Percentiles rank a stretch among this genome's conserved stretches.
Evolutionary conservation across 768 basidiomycete species (phyloP).

Genomic region (Tylopilus balloui): DNA sequence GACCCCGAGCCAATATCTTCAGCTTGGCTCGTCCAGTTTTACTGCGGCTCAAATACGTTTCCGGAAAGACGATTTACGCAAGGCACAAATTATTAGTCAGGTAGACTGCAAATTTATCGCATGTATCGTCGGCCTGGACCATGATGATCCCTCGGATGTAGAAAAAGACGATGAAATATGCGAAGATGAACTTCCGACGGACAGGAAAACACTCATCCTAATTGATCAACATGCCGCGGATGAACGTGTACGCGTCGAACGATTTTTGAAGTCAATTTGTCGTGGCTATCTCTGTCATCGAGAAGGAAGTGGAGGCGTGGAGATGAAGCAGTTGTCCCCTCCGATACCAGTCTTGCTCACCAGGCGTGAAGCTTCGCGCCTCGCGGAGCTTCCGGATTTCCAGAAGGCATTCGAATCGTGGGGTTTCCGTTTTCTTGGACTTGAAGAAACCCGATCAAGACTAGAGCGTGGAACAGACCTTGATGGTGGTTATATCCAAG

Average conservation of each 20-base stretch:
- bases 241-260: slow-evolving; percentile 89
- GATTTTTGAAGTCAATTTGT: slow-evolving; percentile 72
- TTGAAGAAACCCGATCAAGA: slow-evolving; percentile 23
- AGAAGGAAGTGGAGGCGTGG: slow-evolving; percentile 35
- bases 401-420: slow-evolving; percentile 55
- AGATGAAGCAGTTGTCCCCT: slow-evolving; percentile 44
- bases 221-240: slow-evolving; percentile 99
- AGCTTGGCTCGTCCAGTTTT: slow-evolving; percentile 11
- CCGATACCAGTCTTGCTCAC: slow-evolving; percentile 62
- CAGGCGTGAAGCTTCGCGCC: slow-evolving; percentile 51
- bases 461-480: slow-evolving; percentile 15
- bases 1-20: slow-evolving; percentile 6
- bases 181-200: slow-evolving; percentile 16
- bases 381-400: slow-evolving; percentile 40
- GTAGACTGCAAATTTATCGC: slow-evolving; percentile 90
- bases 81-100: slow-evolving; percentile 68
- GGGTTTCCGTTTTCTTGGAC: slow-evolving; percentile 59
- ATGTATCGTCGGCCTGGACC: slow-evolving; percentile 47
- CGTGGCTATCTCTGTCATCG: slow-evolving; percentile 51
- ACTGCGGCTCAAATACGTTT: slow-evolving; percentile 36
- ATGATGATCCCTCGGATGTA: slow-evolving; percentile 9
- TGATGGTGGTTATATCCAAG: slow-evolving; percentile 52
- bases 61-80: slow-evolving; percentile 48
- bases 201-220: slow-evolving; percentile 51
- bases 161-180: slow-evolving; percentile 13